Conservation (phyloP, 2,329 filamentous ascomycete genomes). For the Alternaria consortialis region DNA sequence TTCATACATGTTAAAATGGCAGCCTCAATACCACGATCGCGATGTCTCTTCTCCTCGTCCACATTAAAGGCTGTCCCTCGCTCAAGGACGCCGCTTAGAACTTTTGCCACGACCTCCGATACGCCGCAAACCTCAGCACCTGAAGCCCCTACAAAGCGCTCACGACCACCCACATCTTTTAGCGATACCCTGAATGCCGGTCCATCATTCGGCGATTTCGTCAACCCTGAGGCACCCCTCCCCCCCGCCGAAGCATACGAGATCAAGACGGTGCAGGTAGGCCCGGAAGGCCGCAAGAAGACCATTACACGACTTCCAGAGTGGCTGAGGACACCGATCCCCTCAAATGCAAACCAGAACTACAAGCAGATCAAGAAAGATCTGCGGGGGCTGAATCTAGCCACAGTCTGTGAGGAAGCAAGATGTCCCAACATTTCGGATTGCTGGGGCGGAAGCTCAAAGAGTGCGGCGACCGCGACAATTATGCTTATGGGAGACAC, state of each 20-base stretch:
- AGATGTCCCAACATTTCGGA: slow-evolving; percentile 97
- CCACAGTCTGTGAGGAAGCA: slow-evolving; percentile 98
- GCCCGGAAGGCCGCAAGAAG: slow-evolving; percentile 69
- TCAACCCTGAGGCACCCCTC: slow-evolving; percentile 57
- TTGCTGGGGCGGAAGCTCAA: slow-evolving; percentile 93
- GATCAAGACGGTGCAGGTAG: slow-evolving; percentile 68
- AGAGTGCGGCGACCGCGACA: slow-evolving; percentile 90
- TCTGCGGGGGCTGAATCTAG: slow-evolving; percentile 84
- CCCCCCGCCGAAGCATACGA: slow-evolving; percentile 64
- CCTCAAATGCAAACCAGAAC: slow-evolving; percentile 79
- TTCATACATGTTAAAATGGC: slow-evolving; percentile 34
- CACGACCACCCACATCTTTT: slow-evolving; percentile 63
- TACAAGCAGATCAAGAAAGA: slow-evolving; percentile 97
- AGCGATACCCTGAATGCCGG: slow-evolving; percentile 70
- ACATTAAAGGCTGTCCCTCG: slow-evolving; percentile 29
- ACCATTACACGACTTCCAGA: slow-evolving; percentile 79
- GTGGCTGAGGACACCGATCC: slow-evolving; percentile 97
- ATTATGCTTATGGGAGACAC: slow-evolving; percentile 99
- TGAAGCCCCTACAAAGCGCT: slow-evolving; percentile 38
- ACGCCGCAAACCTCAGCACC: slow-evolving; percentile 29
- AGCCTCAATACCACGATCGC: slow-evolving; percentile 43
- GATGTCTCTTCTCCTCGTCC: slow-evolving; percentile 40
- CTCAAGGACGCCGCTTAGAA: slow-evolving; percentile 29
- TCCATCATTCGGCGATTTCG: slow-evolving; percentile 71
- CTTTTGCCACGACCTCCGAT: slow-evolving; percentile 48